phyloP scores from a whole-genome alignment of 169 alveolate species.

The Cryptosporidium canis region DNA sequence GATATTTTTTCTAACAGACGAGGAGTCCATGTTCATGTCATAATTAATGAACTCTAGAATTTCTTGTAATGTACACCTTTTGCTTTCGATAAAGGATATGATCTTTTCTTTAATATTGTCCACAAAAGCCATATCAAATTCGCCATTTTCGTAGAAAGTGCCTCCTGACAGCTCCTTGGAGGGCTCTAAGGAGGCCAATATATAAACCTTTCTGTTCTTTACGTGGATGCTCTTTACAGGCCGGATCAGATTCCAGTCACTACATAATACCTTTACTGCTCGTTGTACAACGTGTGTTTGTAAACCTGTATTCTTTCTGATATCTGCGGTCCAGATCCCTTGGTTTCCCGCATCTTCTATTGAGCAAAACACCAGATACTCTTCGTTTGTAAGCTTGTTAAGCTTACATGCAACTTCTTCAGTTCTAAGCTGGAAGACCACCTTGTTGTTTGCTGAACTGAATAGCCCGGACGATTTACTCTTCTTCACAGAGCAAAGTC shows the following conservation, averaged over 20 bases:
- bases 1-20: slow-evolving; percentile 74
- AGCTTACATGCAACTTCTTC: slow-evolving; percentile 83
- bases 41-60: slow-evolving; percentile 75
- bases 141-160: slow-evolving; percentile 90
- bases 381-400: slow-evolving; percentile 84
- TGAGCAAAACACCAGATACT: slow-evolving; percentile 87
- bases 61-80: slow-evolving; percentile 45
- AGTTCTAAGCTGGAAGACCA: slow-evolving; percentile 80
- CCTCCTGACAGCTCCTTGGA: slow-evolving; percentile 91
- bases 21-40: slow-evolving; percentile 72
- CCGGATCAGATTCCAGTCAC: slow-evolving; percentile 84
- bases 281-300: slow-evolving; percentile 89
- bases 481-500: slow-evolving; percentile 78
- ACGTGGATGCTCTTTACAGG: slow-evolving; percentile 89
- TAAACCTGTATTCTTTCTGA: slow-evolving; percentile 87
- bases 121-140: slow-evolving; percentile 88
- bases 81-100: slow-evolving; percentile 72
- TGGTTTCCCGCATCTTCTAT: slow-evolving; percentile 90
- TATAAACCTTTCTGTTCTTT: slow-evolving; percentile 89
- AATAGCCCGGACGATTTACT: slow-evolving; percentile 12
- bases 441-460: slow-evolving; percentile 50
- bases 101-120: slow-evolving; percentile 81
- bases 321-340: slow-evolving; percentile 93
- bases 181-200: slow-evolving; percentile 87
- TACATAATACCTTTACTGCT: slow-evolving; percentile 86